phyloP scores from a whole-genome alignment of 495 filamentous ascomycete species.

The Thermothielavioides terrestris region DNA sequence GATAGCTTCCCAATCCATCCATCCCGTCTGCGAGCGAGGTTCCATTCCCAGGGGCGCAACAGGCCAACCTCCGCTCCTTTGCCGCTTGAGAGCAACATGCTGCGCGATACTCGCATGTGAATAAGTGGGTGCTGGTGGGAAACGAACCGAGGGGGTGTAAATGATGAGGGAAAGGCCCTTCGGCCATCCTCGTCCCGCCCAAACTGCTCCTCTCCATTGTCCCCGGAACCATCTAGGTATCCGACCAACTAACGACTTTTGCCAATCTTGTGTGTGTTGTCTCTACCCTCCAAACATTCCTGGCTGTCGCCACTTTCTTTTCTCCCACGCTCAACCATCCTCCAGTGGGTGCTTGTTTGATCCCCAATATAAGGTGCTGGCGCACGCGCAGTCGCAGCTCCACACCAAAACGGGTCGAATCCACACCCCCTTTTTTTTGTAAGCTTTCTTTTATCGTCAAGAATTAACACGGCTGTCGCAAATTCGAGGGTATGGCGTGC shows the following conservation, averaged over 20 bases:
- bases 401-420: neutral
- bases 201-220: neutral
- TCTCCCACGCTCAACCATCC: neutral
- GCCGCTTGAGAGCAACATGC: neutral
- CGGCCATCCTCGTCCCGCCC: neutral
- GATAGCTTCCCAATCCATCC: neutral
- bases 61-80: neutral
- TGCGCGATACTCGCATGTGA: neutral
- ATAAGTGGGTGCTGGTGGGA: neutral
- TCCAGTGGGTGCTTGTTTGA: neutral
- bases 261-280: slow-evolving; percentile 26
- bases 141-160: neutral
- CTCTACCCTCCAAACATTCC: neutral
- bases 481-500: slow-evolving; percentile 20
- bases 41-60: neutral
- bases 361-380: slow-evolving; percentile 1
- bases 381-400: neutral
- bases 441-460: slow-evolving; percentile 6
- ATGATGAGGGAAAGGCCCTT: neutral
- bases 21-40: neutral
- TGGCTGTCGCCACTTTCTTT: neutral
- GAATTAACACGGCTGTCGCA: slow-evolving; percentile 22
- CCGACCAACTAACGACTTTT: slow-evolving; percentile 3
- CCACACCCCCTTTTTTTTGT: slow-evolving; percentile 3
- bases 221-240: slow-evolving; percentile 1